Percentiles rank a stretch among this genome's conserved stretches.
Evolutionary conservation across 768 basidiomycete genomes (phyloP).

Genomic region (Hypholoma fasciculare): DNA sequence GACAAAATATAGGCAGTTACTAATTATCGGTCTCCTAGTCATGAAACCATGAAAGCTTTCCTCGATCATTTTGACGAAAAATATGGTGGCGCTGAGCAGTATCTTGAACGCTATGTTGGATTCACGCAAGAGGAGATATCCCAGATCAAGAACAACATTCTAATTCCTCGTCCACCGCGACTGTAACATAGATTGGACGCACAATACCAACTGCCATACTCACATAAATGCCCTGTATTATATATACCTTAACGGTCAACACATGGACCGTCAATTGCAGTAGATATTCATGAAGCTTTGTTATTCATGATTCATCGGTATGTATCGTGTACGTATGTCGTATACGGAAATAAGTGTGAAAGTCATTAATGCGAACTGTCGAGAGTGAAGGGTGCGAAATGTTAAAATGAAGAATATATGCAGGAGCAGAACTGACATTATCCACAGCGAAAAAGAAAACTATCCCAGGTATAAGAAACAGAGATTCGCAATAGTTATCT

Average conservation of each 20-base stretch:
- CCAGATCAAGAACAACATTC: slow-evolving; percentile 58
- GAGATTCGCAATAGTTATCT: no score
- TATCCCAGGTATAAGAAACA: not conserved
- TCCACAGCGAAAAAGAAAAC: not conserved
- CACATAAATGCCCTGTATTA: not conserved
- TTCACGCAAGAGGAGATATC: slow-evolving; percentile 65
- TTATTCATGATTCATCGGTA: not conserved
- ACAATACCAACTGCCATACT: not conserved
- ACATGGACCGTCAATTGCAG: not conserved
- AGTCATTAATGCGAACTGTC: not conserved
- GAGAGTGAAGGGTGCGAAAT: not conserved
- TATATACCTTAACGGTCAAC: no score
- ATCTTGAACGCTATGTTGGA: slow-evolving; percentile 53
- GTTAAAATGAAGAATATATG: not conserved
- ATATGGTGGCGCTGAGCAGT: slow-evolving; percentile 70
- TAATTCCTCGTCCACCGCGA: slow-evolving; percentile 28
- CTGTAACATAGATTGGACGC: slow-evolving; percentile 4
- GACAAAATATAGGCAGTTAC: not conserved
- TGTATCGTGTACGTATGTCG: not conserved
- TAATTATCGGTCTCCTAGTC: slow-evolving; percentile 35
- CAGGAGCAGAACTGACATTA: not conserved
- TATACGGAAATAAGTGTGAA: not conserved
- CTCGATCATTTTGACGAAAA: slow-evolving; percentile 57
- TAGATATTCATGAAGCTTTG: not conserved
- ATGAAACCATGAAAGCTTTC: slow-evolving; percentile 77